phyloP scores from a whole-genome alignment of 192 early-diverging fungal species.

The Globomyces pollinis-pini region DNA sequence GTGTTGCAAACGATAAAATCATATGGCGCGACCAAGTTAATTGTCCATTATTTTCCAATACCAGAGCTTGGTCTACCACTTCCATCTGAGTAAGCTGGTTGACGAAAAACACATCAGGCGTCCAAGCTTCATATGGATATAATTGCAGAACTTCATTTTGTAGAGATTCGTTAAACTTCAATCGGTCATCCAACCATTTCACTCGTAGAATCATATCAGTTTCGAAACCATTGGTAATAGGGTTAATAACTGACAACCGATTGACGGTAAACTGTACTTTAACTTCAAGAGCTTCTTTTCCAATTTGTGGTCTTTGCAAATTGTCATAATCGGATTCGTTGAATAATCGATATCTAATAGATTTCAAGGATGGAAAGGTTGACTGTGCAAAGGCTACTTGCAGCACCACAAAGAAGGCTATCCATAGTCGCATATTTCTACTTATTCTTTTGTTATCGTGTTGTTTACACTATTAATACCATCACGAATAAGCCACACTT shows the following conservation, averaged over 20 bases:
- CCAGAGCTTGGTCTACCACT: slow-evolving; percentile 10
- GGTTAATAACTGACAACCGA: slow-evolving; percentile 14
- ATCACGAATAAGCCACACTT: no score
- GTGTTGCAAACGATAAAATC: slow-evolving; percentile 8
- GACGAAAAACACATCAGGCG: slow-evolving; percentile 19
- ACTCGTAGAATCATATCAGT: slow-evolving; percentile 17
- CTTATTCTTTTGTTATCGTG: no score
- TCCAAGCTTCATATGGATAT: slow-evolving; percentile 11
- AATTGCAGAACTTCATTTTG: slow-evolving; percentile 13
- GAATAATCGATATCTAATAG: no score
- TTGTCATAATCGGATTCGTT: no score
- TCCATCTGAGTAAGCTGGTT: slow-evolving; percentile 9
- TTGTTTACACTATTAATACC: no score
- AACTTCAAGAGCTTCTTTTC: not conserved
- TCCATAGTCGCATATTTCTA: no score
- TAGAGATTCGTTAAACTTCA: slow-evolving; percentile 5
- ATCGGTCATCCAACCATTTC: slow-evolving; percentile 11
- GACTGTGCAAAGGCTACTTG: no score
- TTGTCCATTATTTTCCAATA: slow-evolving; percentile 3
- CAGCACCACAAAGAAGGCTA: no score
- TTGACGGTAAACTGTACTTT: slow-evolving; percentile 14
- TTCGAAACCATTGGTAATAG: slow-evolving; percentile 10
- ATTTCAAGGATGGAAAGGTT: no score
- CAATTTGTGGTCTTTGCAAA: not conserved
- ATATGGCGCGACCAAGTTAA: slow-evolving; percentile 15